A percentile compares a stretch with the other conserved stretches of the same genome.
Evolutionary conservation across 306 rosid species (phyloP).

Genomic region (Vicia sativa): DNA sequence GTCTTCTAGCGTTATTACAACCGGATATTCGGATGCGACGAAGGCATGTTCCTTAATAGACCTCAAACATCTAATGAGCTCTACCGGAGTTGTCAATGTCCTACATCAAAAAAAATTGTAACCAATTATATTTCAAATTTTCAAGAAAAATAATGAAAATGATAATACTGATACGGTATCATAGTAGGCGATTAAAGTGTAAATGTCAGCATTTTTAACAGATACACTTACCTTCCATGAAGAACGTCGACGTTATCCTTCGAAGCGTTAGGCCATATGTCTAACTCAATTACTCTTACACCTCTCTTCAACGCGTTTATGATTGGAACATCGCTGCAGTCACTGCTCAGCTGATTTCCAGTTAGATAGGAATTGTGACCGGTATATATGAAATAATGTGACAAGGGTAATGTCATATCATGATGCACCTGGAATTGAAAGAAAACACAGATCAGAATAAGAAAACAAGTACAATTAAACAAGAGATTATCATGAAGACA

Average conservation of each 20-base stretch:
- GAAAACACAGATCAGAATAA: conserved; percentile 39
- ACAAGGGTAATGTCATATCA: conserved; percentile 85
- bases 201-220: conserved; percentile 1
- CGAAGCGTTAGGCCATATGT: conserved; percentile 89
- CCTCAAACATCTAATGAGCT: conserved; percentile 79
- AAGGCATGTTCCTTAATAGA: conserved; percentile 88
- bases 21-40: conserved; percentile 80
- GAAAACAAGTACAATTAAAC: neutral
- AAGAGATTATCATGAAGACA: conserved; percentile 13
- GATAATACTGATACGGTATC: no score
- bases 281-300: conserved; percentile 94
- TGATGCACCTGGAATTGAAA: conserved; percentile 68
- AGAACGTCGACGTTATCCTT: conserved; percentile 83
- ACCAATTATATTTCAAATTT: conserved; percentile 15
- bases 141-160: neutral
- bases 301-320: conserved; percentile 72
- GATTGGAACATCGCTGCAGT: conserved; percentile 91
- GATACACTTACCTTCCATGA: conserved; percentile 76
- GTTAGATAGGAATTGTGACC: conserved; percentile 96
- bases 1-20: conserved; percentile 92
- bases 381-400: conserved; percentile 90
- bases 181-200: neutral
- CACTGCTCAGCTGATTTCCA: conserved; percentile 97
- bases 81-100: conserved; percentile 95
- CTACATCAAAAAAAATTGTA: conserved; percentile 42